These are phyloP conservation scores for Aegilops umbellulata DNA, from an alignment of 176 grass and related monocot species.

Conservation along the genomic window DNA sequence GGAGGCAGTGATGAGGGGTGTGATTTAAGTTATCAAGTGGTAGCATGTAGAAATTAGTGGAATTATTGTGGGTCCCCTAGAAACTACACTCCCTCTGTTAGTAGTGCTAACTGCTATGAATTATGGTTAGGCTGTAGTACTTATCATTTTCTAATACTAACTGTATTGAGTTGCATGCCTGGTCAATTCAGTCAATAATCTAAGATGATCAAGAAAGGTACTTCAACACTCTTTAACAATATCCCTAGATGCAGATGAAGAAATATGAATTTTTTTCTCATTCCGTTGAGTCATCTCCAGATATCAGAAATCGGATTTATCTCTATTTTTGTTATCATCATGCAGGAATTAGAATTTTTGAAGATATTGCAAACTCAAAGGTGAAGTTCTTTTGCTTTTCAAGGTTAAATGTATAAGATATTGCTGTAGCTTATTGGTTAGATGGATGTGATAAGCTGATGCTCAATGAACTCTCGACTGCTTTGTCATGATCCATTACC, in stretches of 20 bases:
- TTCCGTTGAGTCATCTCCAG: constrained; percentile 17
- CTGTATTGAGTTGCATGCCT: not conserved
- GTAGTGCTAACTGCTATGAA: not conserved
- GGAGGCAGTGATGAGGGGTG: not conserved
- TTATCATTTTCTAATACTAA: not conserved
- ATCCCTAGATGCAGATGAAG: constrained; percentile 1
- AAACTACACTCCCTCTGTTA: not conserved
- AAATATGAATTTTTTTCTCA: not conserved
- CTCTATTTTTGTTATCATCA: constrained; percentile 26
- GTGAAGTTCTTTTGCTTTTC: constrained; percentile 40
- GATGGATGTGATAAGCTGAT: not conserved
- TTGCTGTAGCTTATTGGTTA: constrained; percentile 8
- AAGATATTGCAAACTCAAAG: constrained; percentile 79
- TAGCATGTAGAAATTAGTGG: not conserved
- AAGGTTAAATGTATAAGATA: constrained; percentile 4
- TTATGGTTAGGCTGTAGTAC: not conserved
- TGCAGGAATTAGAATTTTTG: constrained; percentile 94
- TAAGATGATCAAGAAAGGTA: constrained; percentile 8
- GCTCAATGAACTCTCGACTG: not conserved
- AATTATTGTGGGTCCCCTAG: not conserved
- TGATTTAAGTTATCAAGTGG: not conserved
- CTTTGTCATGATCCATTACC: not conserved
- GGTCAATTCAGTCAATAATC: not conserved
- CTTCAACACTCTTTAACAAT: not conserved
- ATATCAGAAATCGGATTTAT: not conserved